These are phyloP conservation scores for Chrysophaeum taylorii DNA, from an alignment of 352 stramenopile species.

Conservation along the genomic window DNA sequence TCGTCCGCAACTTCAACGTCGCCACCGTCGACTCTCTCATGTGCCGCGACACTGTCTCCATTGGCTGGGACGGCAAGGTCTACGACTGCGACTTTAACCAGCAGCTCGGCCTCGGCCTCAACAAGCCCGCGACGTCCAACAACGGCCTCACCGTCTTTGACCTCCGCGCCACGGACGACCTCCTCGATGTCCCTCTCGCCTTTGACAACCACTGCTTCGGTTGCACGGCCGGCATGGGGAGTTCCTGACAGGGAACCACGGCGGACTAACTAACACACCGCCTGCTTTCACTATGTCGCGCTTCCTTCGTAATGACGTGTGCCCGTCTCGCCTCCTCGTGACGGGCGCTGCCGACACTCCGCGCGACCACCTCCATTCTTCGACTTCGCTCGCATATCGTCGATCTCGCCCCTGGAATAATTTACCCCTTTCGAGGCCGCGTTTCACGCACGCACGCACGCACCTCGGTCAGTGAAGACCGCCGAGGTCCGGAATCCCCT, in stretches of 20 bases:
- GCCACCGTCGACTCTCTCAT: conserved; percentile 53
- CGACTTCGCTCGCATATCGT: too few species aligned
- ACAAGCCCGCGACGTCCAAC: neutral
- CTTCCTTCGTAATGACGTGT: too few species aligned
- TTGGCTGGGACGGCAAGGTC: conserved; percentile 57
- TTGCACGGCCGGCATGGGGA: conserved; percentile 61
- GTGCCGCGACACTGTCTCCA: conserved; percentile 56
- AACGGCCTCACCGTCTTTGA: conserved; percentile 52
- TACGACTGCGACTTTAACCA: conserved; percentile 82
- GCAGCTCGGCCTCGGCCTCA: conserved; percentile 52
- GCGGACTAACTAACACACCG: too few species aligned
- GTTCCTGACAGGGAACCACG: conserved; percentile 47
- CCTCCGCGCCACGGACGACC: conserved; percentile 52
- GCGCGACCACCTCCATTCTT: too few species aligned
- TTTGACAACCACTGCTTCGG: conserved; percentile 75
- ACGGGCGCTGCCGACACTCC: too few species aligned
- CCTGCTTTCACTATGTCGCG: too few species aligned
- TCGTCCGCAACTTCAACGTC: conserved; percentile 67
- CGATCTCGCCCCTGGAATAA: too few species aligned
- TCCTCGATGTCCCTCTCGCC: conserved; percentile 47
- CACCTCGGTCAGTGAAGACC: too few species aligned
- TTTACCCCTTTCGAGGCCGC: too few species aligned
- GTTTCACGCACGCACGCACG: too few species aligned
- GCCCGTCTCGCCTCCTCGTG: too few species aligned
- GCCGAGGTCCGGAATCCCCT: too few species aligned